Conservation (phyloP, 2,329 filamentous ascomycete species). For the Xylariales sp. region DNA sequence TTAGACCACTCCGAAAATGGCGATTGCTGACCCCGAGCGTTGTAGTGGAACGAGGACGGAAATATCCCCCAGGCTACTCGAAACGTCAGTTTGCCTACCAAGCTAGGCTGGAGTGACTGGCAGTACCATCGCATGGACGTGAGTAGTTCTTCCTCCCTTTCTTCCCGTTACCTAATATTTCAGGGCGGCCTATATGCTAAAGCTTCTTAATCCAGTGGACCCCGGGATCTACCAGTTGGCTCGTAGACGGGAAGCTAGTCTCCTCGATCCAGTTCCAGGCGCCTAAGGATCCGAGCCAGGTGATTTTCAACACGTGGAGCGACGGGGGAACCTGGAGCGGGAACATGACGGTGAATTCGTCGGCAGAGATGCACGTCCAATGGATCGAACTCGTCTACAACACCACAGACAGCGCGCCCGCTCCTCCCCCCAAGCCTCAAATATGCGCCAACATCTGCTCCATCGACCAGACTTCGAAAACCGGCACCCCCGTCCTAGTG, state of each 20-base stretch:
- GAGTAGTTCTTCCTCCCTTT: background rate
- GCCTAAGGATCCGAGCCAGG: constrained; percentile 57
- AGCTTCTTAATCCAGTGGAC: constrained; percentile 39
- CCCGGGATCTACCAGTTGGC: constrained; percentile 60
- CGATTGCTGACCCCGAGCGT: too few relatives aligned
- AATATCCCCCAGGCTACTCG: constrained; percentile 57
- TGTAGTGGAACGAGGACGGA: constrained; percentile 52
- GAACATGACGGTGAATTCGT: constrained; percentile 52
- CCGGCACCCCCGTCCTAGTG: constrained; percentile 52
- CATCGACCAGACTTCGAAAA: constrained; percentile 52
- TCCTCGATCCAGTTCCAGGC: constrained; percentile 61
- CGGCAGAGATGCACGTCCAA: constrained; percentile 61
- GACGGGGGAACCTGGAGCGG: constrained; percentile 64
- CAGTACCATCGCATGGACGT: constrained; percentile 61
- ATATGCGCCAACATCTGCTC: constrained; percentile 53
- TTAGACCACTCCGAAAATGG: too few relatives aligned
- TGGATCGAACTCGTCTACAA: constrained; percentile 64
- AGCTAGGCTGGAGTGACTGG: constrained; percentile 59
- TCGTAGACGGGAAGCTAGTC: constrained; percentile 58
- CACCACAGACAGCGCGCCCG: constrained; percentile 48
- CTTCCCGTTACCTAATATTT: background rate
- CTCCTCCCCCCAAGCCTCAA: constrained; percentile 17
- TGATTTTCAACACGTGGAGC: constrained; percentile 65
- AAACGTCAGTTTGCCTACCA: constrained; percentile 53
- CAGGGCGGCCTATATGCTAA: background rate